Base-by-base conservation (phyloP, 306 rosid genomes). In the Rosa multiflora region DNA sequence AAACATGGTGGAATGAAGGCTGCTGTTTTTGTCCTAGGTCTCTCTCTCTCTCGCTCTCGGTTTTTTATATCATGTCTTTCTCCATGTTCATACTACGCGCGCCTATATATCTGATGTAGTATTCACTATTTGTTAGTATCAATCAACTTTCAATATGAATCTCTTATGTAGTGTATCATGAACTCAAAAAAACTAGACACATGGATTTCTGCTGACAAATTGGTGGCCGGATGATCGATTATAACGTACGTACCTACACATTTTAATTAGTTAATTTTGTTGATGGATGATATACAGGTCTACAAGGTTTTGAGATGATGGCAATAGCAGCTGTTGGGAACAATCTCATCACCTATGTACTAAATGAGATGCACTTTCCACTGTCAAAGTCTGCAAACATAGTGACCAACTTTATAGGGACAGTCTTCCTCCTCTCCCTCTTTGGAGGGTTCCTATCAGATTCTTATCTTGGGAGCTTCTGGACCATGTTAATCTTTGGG, bases 241-340 rank as follows among this genome's bases (percentile, higher is more conserved):
- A 12, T 53, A 17, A 18, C 63, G 23, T n/a, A 58, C 63, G 8
- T 52, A 52, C 58, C 8, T 52, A 52, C 21, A 4, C 15, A 12
- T 43, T 32, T 70, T 46, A n/a, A n/a, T n/a, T n/a, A 6, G 13
- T 64, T 35, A 35, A 10, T 42, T 46, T 67, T 56, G 70, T 51
- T 71, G 49, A 40, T 82, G 82, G 70, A 46, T 74, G 74, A 48
- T 32, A 35, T 9, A 64, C 73, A 88, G 94, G 94, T 32, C 90
- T 90, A n/a, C 94, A 90, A 76, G 92, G 89, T 40, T 84, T 90
- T 73, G 94, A 90, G 88, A 90, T 88, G 89, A 86, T 90, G 90
- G 94, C 90, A 26, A 85, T 90, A 76, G 92, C 90, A 18, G 92
- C 85, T 7, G 92, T 90, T 55, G 90, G 92, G 73, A 90, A 88